These are phyloP conservation scores for Picochlorum costavermella DNA, from an alignment of 139 green algal genomes.

Conservation along the genomic window DNA sequence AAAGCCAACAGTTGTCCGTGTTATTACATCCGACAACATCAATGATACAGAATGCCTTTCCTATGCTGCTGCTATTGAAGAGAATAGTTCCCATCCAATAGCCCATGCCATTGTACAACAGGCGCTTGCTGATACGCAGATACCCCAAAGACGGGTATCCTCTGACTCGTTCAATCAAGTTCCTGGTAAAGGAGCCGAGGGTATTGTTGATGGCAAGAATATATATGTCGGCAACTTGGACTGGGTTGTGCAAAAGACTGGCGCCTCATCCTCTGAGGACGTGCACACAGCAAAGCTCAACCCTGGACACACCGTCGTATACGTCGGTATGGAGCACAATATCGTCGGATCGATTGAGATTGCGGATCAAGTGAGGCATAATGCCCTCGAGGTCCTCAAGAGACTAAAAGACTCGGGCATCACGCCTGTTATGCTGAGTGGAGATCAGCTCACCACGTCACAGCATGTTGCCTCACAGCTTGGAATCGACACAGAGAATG, in stretches of 20 bases:
- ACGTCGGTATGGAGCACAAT: constrained; percentile 43
- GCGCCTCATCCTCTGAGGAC: constrained; percentile 3
- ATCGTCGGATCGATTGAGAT: constrained; percentile 53
- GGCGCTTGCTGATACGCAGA: constrained; percentile 6
- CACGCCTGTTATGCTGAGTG: constrained; percentile 60
- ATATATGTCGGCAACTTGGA: constrained; percentile 72
- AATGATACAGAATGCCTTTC: neutral
- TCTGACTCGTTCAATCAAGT: constrained; percentile 70
- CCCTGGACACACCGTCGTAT: constrained; percentile 34
- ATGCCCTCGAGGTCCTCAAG: constrained; percentile 34
- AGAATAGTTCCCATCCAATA: constrained; percentile 64
- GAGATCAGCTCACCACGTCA: constrained; percentile 47
- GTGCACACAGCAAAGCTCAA: neutral
- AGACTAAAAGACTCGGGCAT: constrained; percentile 36
- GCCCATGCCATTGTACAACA: constrained; percentile 36
- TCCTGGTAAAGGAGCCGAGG: constrained; percentile 61
- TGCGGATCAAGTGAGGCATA: constrained; percentile 46
- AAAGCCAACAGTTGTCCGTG: constrained; percentile 47
- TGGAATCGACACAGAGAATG: constrained; percentile 39
- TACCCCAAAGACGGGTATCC: neutral
- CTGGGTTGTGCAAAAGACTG: constrained; percentile 40
- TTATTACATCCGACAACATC: constrained; percentile 11
- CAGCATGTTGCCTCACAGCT: constrained; percentile 53
- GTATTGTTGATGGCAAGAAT: constrained; percentile 35
- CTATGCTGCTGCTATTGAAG: constrained; percentile 67